These are phyloP conservation scores for Pseudogymnoascus sp. DNA, from an alignment of 2,329 filamentous ascomycete species.

Conservation along the genomic window DNA sequence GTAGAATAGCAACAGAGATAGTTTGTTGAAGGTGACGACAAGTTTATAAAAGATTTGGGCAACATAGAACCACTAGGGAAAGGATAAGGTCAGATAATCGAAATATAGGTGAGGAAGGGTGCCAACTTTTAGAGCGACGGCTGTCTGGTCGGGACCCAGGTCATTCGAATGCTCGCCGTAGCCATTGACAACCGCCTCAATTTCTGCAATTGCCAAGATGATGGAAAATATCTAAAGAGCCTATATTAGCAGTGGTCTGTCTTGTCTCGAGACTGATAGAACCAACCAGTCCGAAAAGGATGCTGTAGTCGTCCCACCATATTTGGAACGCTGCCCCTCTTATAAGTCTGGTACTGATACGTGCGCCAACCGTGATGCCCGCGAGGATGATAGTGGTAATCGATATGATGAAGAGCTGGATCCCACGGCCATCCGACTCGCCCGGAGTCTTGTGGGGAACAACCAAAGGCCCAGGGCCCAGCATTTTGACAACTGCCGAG, in stretches of 20 bases:
- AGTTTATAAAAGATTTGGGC: constrained; percentile 34
- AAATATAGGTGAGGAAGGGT: not conserved
- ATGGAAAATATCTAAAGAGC: not conserved
- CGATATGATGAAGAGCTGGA: not conserved
- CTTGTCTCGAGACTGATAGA: not conserved
- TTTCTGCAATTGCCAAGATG: not conserved
- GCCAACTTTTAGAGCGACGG: not conserved
- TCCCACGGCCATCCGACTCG: not conserved
- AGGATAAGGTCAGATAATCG: constrained; percentile 17
- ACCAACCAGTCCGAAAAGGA: not conserved
- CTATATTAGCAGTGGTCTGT: not conserved
- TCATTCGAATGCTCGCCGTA: not conserved
- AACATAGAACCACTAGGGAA: constrained; percentile 21
- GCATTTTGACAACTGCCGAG: not conserved
- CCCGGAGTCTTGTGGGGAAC: not conserved
- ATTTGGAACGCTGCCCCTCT: not conserved
- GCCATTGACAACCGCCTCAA: not conserved
- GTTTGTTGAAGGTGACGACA: constrained; percentile 32
- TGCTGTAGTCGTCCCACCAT: not conserved
- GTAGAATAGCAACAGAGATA: constrained; percentile 36
- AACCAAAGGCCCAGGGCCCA: not conserved
- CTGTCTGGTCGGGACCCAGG: not conserved
- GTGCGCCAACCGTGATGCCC: not conserved
- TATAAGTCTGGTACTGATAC: not conserved
- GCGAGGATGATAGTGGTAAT: not conserved